Evolutionary conservation across 305 asterid species (phyloP), one percentile per base, ranked within the genome.

Genomic region (Nicotiana rustica): DNA sequence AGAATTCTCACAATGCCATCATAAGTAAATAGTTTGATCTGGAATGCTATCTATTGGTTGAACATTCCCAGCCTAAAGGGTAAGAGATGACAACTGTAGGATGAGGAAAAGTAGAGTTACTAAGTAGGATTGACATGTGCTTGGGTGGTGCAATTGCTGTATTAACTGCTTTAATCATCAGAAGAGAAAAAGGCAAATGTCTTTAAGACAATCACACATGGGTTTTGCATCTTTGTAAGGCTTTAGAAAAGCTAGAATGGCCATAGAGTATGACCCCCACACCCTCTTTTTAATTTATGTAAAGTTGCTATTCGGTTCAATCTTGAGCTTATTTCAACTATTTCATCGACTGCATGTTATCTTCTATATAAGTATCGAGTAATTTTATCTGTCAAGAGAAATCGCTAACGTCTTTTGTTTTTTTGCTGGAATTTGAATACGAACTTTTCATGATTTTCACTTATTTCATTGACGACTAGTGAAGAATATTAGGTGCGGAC

Each of bases 1-100:
- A 25, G 25, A 25, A 25, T 25, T 25, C 25, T 25, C 25, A 25
- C 25, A 25, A 25, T 25, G 25, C 25, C 25, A 25, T 25, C 25
- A 25, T 25, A 25, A 25, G 25, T 25, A 25, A 25, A 25, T 25
- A 25, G 25, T 25, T 25, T 25, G 25, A 25, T 25, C 25, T 25
- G 25, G 25, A 25, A 25, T 25, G 25, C 25, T 25, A 25, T 25
- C 25, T 25, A 25, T 38, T 38, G 31, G 66, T 21, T n/a, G 62
- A 65, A 18, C 78, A 47, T 61, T 62, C 31, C 18, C 6, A 6
- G 35, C n/a, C 69, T 60, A 77, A 82, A 59, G 31, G 67, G 83
- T 36, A 31, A 4, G 29, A 47, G 18, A 33, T 73, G 90, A 78
- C 87, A 85, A 79, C 83, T 81, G 82, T 85, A 17, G 82, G 47